A percentile compares a stretch with the other conserved stretches of the same genome.
Evolutionary conservation across 805 yeast species (phyloP).

Genomic region (Geotrichum ghanense): DNA sequence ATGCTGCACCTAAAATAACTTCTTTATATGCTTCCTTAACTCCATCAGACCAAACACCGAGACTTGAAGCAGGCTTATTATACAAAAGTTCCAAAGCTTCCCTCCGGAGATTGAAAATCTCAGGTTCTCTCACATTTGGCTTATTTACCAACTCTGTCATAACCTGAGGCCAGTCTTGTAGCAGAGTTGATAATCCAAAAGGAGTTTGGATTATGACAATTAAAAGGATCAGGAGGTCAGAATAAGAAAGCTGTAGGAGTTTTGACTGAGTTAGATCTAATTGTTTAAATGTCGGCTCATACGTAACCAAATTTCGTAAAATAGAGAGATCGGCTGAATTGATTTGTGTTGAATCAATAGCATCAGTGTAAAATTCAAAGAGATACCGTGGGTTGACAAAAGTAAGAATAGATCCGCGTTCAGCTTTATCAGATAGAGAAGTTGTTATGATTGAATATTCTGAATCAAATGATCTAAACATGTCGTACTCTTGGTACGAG

Average conservation of each 20-base stretch:
- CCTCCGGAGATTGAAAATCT: conserved; percentile 8
- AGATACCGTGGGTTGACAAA: conserved; percentile 19
- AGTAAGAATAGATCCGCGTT: conserved; percentile 15
- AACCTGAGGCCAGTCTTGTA: conserved; percentile 21
- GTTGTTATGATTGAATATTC: conserved; percentile 15
- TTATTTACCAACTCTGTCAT: conserved; percentile 22
- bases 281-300: conserved; percentile 14
- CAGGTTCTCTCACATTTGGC: conserved; percentile 11
- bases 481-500: conserved; percentile 15
- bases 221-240: conserved; percentile 19
- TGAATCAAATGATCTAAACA: conserved; percentile 18
- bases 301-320: conserved; percentile 18
- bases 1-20: conserved; percentile 9
- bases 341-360: conserved; percentile 16
- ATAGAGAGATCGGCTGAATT: conserved; percentile 13
- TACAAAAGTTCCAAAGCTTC: conserved; percentile 12
- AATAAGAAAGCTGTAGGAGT: conserved; percentile 17
- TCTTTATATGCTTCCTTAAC: conserved; percentile 9
- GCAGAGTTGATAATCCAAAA: conserved; percentile 19
- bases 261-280: conserved; percentile 13
- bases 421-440: not conserved
- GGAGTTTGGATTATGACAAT: conserved; percentile 14
- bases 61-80: conserved; percentile 3
- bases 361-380: conserved; percentile 11
- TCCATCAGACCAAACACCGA: conserved; percentile 11